phyloP scores from a whole-genome alignment of 345 rosid species.

The Corchorus olitorius region DNA sequence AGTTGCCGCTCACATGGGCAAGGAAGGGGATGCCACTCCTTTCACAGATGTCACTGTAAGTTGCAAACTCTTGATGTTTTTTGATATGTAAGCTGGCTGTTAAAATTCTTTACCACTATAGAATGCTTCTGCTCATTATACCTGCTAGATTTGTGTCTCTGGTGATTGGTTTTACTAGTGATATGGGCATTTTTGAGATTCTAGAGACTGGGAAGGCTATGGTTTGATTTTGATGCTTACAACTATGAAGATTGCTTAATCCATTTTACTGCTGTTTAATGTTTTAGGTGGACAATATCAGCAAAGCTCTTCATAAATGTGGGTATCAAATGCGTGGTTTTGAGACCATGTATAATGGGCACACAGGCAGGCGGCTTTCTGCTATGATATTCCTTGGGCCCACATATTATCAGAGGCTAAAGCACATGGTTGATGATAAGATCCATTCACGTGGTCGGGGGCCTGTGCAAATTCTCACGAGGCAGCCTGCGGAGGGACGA shows the following conservation, averaged over 20 bases:
- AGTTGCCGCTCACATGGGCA: constrained; percentile 99
- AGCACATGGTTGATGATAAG: constrained; percentile 99
- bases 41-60: constrained; percentile 98
- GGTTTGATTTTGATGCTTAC: background rate
- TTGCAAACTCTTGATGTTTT: constrained; percentile 13
- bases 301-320: constrained; percentile 96
- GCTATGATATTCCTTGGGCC: constrained; percentile 98
- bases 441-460: constrained; percentile 99
- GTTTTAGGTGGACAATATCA: constrained; percentile 89
- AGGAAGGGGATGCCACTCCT: constrained; percentile 99
- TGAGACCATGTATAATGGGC: constrained; percentile 98
- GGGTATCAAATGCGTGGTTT: constrained; percentile 99
- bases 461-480: constrained; percentile 89
- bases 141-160: background rate
- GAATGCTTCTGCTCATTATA: background rate
- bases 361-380: constrained; percentile 83
- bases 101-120: background rate
- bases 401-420: constrained; percentile 92
- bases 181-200: background rate
- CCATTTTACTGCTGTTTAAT: background rate
- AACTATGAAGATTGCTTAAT: background rate
- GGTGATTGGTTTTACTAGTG: background rate
- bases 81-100: background rate
- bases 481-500: constrained; percentile 99
- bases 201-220: no score